Base-by-base conservation (phyloP, 2,329 filamentous ascomycete species). In the Phoma sp. region DNA sequence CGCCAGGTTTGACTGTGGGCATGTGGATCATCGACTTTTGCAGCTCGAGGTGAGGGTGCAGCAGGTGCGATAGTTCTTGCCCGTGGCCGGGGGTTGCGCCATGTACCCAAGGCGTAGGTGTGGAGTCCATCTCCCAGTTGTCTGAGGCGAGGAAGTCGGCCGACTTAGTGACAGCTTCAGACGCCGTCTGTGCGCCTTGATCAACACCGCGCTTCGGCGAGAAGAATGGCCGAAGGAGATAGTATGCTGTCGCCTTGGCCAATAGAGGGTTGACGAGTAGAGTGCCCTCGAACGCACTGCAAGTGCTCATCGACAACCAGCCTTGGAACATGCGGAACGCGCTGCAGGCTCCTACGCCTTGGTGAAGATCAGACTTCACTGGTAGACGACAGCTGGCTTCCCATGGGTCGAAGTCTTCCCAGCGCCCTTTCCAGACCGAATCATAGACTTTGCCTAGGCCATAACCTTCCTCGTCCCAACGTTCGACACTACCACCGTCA, bases 261-360 rank as follows among this genome's bases (percentile, higher is more conserved):
- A 95, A 76, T 46, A 96, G 79, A 0, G 93, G 93, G 65, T 93
- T 93, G 2, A 96, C 89, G 36, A 91, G 81, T 46, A 97, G 76
- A 0, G 92, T 95, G 1, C 93, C 93, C 76, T 96, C 87, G 5
- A 82, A 81, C 0, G 91, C 90, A 0, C 82, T 86, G 0, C 86
- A 88, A n/a, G 80, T 77, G 53, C 88, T 92, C 82, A 97, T 88
- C 55, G 84, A 85, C 46, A 97, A 75, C 93, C 93, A 97, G 15
- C 92, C 93, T 76, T 97, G 93, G 73, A 91, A 93, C 82, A 92
- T 89, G 32, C 93, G 84, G 75, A 96, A 92, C 80, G 92, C 91
- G 38, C 84, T 88, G 75, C 91, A 96, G 1, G 90, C 87, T 0
- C 93, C 92, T 0, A 92, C 82, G 0, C 92, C 91, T 43, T 91